Evolutionary conservation across 768 basidiomycete species (phyloP), one percentile per base, ranked within the genome.

Genomic region (Calvatia gigantea): DNA sequence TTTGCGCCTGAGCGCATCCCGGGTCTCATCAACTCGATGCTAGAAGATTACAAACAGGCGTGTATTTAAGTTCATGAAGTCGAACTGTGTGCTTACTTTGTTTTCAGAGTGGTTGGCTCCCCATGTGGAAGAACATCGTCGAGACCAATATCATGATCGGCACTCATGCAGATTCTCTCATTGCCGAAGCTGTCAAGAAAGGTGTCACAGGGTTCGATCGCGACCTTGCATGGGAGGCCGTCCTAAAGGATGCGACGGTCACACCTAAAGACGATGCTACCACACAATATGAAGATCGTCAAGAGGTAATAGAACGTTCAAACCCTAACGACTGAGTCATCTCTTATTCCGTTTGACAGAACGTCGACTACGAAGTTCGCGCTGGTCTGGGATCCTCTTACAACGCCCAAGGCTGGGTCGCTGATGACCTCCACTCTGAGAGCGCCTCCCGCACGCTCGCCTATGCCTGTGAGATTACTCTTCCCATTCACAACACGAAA

Each of bases 71-170:
- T n/a, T 3, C 12, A 33, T 14, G 5, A 32, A 41, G 14, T 27
- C n/a, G 7, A 7, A 8, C n/a, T n/a, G n/a, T n/a, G n/a, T 23
- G 35, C 38, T 57, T 14, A 43, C 19, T 15, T 29, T n/a, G 1
- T 27, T 2, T 19, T 2, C 33, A 79, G 83, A 81, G 87, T 14
- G 91, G 91, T 2, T 90, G 90, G 88, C 70, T 93, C 33, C 91
- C 91, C 0, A 91, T 92, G 89, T 93, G 91, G 91, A 92, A 91
- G 70, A 92, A 92, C 58, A 79, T 92, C 12, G 81, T 87, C 73
- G 87, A 93, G 64, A 91, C 90, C 1, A 93, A 90, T 61, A 91
- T 91, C 61, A 93, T 93, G 90, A 84, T 83, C 14, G 86, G 77
- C 8, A 91, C 89, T 0, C 89, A 94, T 60, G 87, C 88, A 6